Percentiles rank a stretch among this genome's conserved stretches.
These are phyloP conservation scores for Pelargonium citronellum DNA, from an alignment of 441 rosid genomes.

Conservation along the genomic window DNA sequence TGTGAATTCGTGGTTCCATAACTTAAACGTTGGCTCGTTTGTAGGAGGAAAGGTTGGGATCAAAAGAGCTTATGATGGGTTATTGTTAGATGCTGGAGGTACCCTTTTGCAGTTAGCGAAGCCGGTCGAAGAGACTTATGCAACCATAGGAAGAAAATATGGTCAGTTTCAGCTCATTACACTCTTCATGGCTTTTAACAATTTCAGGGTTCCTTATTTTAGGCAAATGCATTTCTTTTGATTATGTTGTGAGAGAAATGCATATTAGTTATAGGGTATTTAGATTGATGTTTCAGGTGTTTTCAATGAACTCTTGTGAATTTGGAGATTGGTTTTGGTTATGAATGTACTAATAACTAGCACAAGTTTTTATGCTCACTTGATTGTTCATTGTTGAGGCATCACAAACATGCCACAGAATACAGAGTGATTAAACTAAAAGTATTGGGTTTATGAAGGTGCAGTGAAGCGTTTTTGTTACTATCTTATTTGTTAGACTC, in stretches of 20 bases:
- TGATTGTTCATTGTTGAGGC: too few relatives aligned
- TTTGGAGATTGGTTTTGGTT: background rate
- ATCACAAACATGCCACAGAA: too few relatives aligned
- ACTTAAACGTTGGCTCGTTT: slow-evolving; percentile 4
- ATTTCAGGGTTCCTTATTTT: background rate
- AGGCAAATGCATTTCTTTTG: slow-evolving; percentile 1
- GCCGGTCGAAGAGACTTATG: slow-evolving; percentile 75
- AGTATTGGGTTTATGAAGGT: too few relatives aligned
- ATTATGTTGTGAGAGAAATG: background rate
- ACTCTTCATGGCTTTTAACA: background rate
- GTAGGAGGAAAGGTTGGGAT: slow-evolving; percentile 27
- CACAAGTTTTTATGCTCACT: too few relatives aligned
- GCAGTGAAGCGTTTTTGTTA: background rate
- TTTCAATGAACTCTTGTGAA: background rate
- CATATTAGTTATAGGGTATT: background rate
- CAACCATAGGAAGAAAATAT: slow-evolving; percentile 64
- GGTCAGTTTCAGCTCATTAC: slow-evolving; percentile 35
- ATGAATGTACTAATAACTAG: background rate
- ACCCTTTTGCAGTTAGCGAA: slow-evolving; percentile 66
- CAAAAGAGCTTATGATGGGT: slow-evolving; percentile 58
- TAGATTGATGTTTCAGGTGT: background rate
- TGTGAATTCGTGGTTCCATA: slow-evolving; percentile 5
- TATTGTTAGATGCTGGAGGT: slow-evolving; percentile 83
- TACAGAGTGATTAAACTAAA: too few relatives aligned
- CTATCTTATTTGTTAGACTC: background rate